Base-by-base conservation (phyloP, 768 basidiomycete species). In the Mycena galopus region DNA sequence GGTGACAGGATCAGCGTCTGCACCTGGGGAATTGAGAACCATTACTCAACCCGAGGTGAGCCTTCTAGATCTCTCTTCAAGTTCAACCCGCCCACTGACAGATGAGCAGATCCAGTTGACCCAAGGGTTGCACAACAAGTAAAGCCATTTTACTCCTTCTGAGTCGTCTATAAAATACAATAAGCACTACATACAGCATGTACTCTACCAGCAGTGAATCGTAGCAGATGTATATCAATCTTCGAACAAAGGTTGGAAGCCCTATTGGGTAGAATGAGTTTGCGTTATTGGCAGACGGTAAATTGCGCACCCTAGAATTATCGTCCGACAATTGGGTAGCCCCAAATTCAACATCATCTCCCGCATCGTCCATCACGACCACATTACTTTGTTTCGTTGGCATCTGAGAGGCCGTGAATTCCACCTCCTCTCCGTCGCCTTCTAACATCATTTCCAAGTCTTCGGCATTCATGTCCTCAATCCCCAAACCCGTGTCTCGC, bases 11-110 rank as follows among this genome's bases (percentile, higher is more conserved):
- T 88, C 86, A 51, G 86, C 85, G 2, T 86, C 92, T 16, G 85
- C 87, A 11, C 93, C 93, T 0, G 96, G 96, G 12, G 91, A 96
- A 78, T 79, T 97, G 75, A 84, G 90, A 75, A 94, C 91, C 2
- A 92, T 97, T 79, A 91, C 84, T 17, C 88, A 88, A 63, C 81
- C 88, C 29, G 96, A 97, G 89, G 94, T 94, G 47, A 71, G 87
- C 83, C 21, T 42, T 57, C 44, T n/a, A n/a, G n/a, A n/a, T 32
- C 44, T 30, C 47, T 32, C 12, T 25, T 44, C 64, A 65, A 19
- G 19, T 42, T 25, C 16, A 14, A 27, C 11, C 33, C 4, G 6
- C 60, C 19, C 0, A 32, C 30, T 62, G 30, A 62, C 7, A 4
- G 44, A 19, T 29, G 61, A n/a, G 61, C 60, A 89, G 89, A 86